Evolutionary conservation across 768 basidiomycete genomes (phyloP).

Genomic region (Psilocybe cyanescens): DNA sequence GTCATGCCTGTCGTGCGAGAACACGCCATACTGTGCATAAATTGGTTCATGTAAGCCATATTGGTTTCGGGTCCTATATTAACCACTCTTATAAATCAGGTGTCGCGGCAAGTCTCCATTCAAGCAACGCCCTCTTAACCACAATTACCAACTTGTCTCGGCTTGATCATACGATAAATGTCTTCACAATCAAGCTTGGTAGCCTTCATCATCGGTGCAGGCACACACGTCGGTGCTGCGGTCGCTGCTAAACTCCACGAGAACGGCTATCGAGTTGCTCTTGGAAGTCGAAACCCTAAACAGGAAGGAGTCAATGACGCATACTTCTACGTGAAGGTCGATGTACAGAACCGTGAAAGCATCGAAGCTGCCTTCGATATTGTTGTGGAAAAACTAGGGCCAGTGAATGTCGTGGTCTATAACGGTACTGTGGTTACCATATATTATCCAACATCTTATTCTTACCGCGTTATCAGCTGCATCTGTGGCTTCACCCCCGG

Average conservation of each 20-base stretch:
- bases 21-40: too few species aligned
- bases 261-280: slow-evolving; percentile 32
- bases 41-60: too few species aligned
- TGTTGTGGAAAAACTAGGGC: slow-evolving; percentile 40
- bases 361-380: slow-evolving; percentile 39
- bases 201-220: slow-evolving; percentile 34
- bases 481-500: slow-evolving; percentile 12
- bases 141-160: too few species aligned
- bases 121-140: too few species aligned
- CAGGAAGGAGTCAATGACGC: slow-evolving; percentile 10
- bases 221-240: slow-evolving; percentile 28
- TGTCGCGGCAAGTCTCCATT: too few species aligned
- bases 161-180: not conserved
- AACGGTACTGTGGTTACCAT: slow-evolving; percentile 36
- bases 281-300: slow-evolving; percentile 30
- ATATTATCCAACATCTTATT: not conserved
- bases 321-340: slow-evolving; percentile 38
- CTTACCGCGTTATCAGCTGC: slow-evolving; percentile 15
- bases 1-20: too few species aligned
- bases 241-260: slow-evolving; percentile 27
- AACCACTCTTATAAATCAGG: too few species aligned
- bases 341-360: slow-evolving; percentile 35
- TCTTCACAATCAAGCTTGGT: slow-evolving; percentile 17
- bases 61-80: too few species aligned
- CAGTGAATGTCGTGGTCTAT: slow-evolving; percentile 48